Evolutionary conservation across 1,284 basidiomycete genomes (phyloP), one percentile per base, ranked within the genome.

Genomic region (Ustilago trichophora): DNA sequence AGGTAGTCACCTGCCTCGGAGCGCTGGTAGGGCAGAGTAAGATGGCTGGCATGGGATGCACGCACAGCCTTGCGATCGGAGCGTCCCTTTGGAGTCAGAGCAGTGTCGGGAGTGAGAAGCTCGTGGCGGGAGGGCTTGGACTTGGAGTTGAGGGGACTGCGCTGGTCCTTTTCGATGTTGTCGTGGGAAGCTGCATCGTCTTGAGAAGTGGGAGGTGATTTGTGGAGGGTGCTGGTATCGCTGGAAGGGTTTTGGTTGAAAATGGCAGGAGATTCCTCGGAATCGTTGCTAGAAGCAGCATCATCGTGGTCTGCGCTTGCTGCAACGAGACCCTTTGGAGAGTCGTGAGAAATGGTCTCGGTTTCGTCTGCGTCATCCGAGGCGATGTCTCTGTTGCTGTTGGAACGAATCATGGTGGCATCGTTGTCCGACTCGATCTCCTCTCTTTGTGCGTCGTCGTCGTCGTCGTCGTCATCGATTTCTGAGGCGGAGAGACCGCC

Each of bases 131-230:
- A 18, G 1, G 52, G 4, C 26, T 55, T 62, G n/a, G 45, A 37
- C 10, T 47, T 37, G 26, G 34, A 47, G 45, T 31, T 47, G 45
- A 37, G 27, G 6, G 60, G 45, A 18, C 43, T 55, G 34, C 27
- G 54, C 26, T 33, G 36, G 18, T 47, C 12, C 38, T 35, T 50
- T 11, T 31, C 32, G 19, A 32, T 15, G 16, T 40, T 21, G 12
- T 50, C 27, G 21, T 41, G 27, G 9, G 46, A 47, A 16, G 48
- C 26, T 3, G 44, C 55, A 22, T 69, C 66, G 22, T 69, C 66
- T 4, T 60, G 66, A 24, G 66, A 69, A 12, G 66, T 69, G 25
- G 57, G 62, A 21, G 67, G 67, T 6, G 57, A 65, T 19, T 59
- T 65, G 25, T 65, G 52, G 37, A 65, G 18, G 12, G 60, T 64